phyloP scores from a whole-genome alignment of 805 yeast genomes.

The Candida arabinofermentans region DNA sequence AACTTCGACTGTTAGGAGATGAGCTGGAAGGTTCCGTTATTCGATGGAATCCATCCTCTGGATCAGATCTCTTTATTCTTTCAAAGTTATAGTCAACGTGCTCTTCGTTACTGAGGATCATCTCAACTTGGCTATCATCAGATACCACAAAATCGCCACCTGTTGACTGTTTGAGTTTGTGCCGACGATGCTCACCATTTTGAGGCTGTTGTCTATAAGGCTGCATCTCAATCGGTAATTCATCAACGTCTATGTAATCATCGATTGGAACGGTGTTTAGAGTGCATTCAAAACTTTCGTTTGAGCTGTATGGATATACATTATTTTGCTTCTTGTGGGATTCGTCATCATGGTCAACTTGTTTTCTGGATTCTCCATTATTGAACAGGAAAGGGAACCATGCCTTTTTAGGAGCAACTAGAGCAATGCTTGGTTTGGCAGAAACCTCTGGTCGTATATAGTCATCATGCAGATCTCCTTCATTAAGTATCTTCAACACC shows the following conservation, averaged over 20 bases:
- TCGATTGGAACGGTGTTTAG: slow-evolving; percentile 25
- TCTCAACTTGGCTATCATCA: slow-evolving; percentile 17
- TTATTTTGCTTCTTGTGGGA: background rate
- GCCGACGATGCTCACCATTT: background rate
- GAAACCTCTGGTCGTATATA: slow-evolving; percentile 9
- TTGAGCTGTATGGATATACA: background rate
- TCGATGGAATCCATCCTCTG: slow-evolving; percentile 6
- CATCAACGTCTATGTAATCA: slow-evolving; percentile 25
- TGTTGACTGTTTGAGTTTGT: slow-evolving; percentile 1
- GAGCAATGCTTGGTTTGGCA: background rate
- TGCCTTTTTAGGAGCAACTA: slow-evolving; percentile 1
- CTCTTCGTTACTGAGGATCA: slow-evolving; percentile 28
- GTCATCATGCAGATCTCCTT: slow-evolving; percentile 19
- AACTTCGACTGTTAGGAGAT: background rate
- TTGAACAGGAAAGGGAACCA: slow-evolving; percentile 3
- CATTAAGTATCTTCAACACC: slow-evolving; percentile 18
- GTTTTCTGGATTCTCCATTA: background rate
- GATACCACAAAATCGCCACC: background rate
- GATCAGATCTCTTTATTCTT: slow-evolving; percentile 14
- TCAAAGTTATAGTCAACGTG: slow-evolving; percentile 28
- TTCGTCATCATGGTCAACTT: background rate
- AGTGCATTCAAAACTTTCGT: slow-evolving; percentile 2
- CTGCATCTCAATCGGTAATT: slow-evolving; percentile 28
- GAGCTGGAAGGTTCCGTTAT: background rate
- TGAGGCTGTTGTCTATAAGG: background rate